Conservation (phyloP, 306 rosid genomes). For the Fragaria iinumae region DNA sequence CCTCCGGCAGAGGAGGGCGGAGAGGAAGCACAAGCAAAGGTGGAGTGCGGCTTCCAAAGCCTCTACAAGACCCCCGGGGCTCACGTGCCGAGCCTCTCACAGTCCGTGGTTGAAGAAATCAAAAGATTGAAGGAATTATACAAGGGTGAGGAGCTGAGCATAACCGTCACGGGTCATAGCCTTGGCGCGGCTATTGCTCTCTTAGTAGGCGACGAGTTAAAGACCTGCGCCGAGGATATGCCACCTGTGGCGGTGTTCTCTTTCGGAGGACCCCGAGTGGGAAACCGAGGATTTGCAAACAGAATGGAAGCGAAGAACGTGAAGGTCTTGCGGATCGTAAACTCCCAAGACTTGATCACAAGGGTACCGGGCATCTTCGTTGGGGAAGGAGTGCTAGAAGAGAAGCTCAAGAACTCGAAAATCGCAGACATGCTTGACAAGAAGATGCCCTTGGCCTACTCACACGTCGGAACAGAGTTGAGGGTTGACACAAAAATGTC, state of each 20-base stretch:
- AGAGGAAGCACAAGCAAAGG: constrained; percentile 32
- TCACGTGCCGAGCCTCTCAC: constrained; percentile 66
- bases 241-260: constrained; percentile 83
- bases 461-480: constrained; percentile 80
- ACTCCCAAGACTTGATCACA: constrained; percentile 81
- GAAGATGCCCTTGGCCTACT: constrained; percentile 55
- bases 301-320: constrained; percentile 37
- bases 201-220: constrained; percentile 70
- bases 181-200: constrained; percentile 82
- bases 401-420: constrained; percentile 36
- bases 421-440: constrained; percentile 48
- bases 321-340: constrained; percentile 75
- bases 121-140: constrained; percentile 49
- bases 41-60: constrained; percentile 80
- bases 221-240: constrained; percentile 29
- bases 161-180: constrained; percentile 85
- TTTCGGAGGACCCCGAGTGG: constrained; percentile 89
- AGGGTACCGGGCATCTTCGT: constrained; percentile 54
- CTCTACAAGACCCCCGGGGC: constrained; percentile 65
- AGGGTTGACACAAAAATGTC: constrained; percentile 83
- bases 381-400: constrained; percentile 46
- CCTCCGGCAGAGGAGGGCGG: neutral
- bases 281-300: constrained; percentile 62
- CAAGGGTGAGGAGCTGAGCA: constrained; percentile 67
- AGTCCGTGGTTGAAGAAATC: constrained; percentile 67